A percentile compares a stretch with the other conserved stretches of the same genome.
These are phyloP conservation scores for Epichloe scottii DNA, from an alignment of 2,329 filamentous ascomycete species.

Conservation along the genomic window DNA sequence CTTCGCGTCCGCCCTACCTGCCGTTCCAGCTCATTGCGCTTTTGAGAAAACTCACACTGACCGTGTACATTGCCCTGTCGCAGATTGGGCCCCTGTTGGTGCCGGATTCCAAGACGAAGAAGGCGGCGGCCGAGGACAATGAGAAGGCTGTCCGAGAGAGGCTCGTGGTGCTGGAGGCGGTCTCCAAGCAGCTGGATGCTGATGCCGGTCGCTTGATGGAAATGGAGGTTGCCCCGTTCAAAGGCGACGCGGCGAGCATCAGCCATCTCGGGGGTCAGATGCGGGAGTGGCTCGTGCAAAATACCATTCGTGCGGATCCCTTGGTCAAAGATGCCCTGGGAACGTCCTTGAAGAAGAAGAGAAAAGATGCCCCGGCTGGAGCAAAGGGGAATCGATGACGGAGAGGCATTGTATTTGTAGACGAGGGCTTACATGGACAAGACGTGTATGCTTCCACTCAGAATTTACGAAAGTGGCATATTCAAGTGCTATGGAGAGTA, in stretches of 20 bases:
- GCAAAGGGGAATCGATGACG: conserved; percentile 37
- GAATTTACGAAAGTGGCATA: too few species aligned
- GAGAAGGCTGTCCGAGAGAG: conserved; percentile 45
- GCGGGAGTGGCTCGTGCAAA: conserved; percentile 79
- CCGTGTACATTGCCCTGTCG: conserved; percentile 69
- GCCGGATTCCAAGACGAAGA: conserved; percentile 22
- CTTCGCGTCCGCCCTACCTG: conserved; percentile 49
- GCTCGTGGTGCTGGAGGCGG: conserved; percentile 52
- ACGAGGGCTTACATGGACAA: neutral
- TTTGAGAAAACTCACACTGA: conserved; percentile 62
- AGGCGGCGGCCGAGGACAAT: conserved; percentile 20
- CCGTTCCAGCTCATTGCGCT: conserved; percentile 77
- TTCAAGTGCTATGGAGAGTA: too few species aligned
- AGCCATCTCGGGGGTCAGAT: conserved; percentile 52
- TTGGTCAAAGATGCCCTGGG: conserved; percentile 74
- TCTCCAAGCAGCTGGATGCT: conserved; percentile 47
- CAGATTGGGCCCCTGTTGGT: conserved; percentile 62
- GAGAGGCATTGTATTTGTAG: neutral
- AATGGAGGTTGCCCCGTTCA: conserved; percentile 71
- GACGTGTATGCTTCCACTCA: neutral
- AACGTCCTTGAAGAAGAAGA: conserved; percentile 49
- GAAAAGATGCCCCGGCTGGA: conserved; percentile 49
- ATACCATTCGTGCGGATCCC: conserved; percentile 65
- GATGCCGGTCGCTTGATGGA: conserved; percentile 61
- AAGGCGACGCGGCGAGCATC: conserved; percentile 53